These are phyloP conservation scores for Wickerhamiella qilinensis DNA, from an alignment of 805 yeast genomes.

Conservation along the genomic window DNA sequence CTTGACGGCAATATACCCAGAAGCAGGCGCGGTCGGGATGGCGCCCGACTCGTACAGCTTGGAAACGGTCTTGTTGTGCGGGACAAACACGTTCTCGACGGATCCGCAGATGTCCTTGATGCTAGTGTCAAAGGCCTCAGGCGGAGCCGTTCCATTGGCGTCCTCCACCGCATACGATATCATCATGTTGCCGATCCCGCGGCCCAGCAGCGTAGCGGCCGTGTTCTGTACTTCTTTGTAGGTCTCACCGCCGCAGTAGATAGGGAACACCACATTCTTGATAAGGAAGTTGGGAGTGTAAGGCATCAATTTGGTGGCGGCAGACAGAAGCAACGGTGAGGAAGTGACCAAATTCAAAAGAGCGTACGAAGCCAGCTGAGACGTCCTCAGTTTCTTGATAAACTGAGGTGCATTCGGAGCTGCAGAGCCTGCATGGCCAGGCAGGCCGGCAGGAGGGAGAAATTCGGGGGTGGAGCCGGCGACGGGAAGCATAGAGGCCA, in stretches of 20 bases:
- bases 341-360: slow-evolving; percentile 21
- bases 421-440: slow-evolving; percentile 6
- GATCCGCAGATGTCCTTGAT: slow-evolving; percentile 33
- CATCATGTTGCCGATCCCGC: slow-evolving; percentile 91
- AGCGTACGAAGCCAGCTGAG: slow-evolving; percentile 19
- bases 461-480: background rate
- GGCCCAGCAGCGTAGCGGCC: slow-evolving; percentile 44
- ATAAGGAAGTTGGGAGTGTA: slow-evolving; percentile 48
- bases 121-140: slow-evolving; percentile 28
- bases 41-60: slow-evolving; percentile 13
- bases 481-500: slow-evolving; percentile 6
- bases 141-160: slow-evolving; percentile 44
- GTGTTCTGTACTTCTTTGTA: slow-evolving; percentile 53
- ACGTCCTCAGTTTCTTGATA: slow-evolving; percentile 14
- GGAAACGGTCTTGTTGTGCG: slow-evolving; percentile 31
- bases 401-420: too few relatives aligned
- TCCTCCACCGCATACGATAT: slow-evolving; percentile 87
- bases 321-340: slow-evolving; percentile 17
- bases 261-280: slow-evolving; percentile 57
- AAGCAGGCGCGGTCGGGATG: slow-evolving; percentile 54
- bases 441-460: slow-evolving; percentile 1
- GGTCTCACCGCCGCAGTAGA: slow-evolving; percentile 84
- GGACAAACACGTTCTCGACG: slow-evolving; percentile 46
- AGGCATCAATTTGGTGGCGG: slow-evolving; percentile 21
- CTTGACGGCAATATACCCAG: slow-evolving; percentile 84